Conservation (phyloP, 805 yeast genomes). For the Lachancea sp. region DNA sequence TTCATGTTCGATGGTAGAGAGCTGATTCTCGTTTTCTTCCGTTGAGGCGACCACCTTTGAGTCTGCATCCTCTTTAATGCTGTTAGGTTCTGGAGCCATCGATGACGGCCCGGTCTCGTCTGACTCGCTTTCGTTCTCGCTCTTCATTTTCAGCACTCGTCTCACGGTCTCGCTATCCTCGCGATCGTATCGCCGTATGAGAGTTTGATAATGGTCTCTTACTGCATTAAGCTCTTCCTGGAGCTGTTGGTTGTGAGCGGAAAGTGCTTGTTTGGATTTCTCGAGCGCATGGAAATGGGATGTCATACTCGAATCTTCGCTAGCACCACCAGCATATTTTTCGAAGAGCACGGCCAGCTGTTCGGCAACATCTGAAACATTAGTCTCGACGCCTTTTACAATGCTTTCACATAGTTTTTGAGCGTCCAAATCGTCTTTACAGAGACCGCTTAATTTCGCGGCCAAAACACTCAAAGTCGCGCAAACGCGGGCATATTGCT, state of each 20-base stretch:
- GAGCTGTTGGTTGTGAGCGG: conserved; percentile 20
- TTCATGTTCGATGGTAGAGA: conserved; percentile 15
- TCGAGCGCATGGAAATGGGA: conserved; percentile 10
- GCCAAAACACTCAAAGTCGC: conserved; percentile 7
- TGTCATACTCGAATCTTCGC: background rate
- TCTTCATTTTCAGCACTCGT: conserved; percentile 26
- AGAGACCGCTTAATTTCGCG: background rate
- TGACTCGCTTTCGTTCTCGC: background rate
- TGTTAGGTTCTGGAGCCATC: background rate
- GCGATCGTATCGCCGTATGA: conserved; percentile 29
- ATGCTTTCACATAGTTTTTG: conserved; percentile 3
- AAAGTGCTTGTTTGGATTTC: conserved; percentile 11
- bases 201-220: conserved; percentile 22
- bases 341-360: conserved; percentile 3
- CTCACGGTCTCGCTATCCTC: conserved; percentile 28
- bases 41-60: background rate
- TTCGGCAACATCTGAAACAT: conserved; percentile 1
- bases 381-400: conserved; percentile 3
- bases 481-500: conserved; percentile 6
- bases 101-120: background rate
- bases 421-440: conserved; percentile 7
- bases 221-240: conserved; percentile 19
- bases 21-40: conserved; percentile 7
- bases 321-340: conserved; percentile 1
- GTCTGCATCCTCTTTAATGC: background rate